Evolutionary conservation across 2,329 filamentous ascomycete genomes (phyloP).

Genomic region (Onygenales sp.): DNA sequence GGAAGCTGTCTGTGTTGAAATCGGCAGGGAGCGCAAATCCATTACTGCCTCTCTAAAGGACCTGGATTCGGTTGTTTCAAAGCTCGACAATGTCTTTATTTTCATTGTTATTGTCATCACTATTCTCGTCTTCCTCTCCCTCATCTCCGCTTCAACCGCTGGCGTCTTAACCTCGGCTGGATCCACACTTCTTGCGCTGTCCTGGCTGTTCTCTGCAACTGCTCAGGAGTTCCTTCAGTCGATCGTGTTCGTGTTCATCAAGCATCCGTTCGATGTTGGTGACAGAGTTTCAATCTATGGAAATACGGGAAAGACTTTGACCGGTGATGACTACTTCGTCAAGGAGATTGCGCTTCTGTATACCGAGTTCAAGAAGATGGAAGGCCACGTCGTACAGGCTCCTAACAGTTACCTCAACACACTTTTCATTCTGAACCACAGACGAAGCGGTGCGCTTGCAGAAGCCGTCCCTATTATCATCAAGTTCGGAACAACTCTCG

Average conservation of each 20-base stretch:
- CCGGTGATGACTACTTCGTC: slow-evolving; percentile 90
- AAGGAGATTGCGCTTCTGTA: slow-evolving; percentile 89
- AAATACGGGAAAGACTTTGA: slow-evolving; percentile 67
- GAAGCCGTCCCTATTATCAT: slow-evolving; percentile 77
- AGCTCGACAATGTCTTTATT: slow-evolving; percentile 80
- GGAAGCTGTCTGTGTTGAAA: slow-evolving; percentile 86
- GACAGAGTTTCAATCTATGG: slow-evolving; percentile 89
- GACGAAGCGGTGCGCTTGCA: slow-evolving; percentile 77
- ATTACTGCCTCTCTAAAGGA: slow-evolving; percentile 93
- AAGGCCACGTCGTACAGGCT: slow-evolving; percentile 90
- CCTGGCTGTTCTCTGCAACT: slow-evolving; percentile 86
- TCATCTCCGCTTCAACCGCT: slow-evolving; percentile 84
- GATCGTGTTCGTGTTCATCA: slow-evolving; percentile 90
- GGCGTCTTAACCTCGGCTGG: slow-evolving; percentile 84
- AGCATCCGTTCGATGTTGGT: slow-evolving; percentile 93
- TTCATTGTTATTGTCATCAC: slow-evolving; percentile 76
- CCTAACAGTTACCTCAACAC: slow-evolving; percentile 90
- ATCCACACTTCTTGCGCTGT: slow-evolving; percentile 76
- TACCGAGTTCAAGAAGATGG: slow-evolving; percentile 98
- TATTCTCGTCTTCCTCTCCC: slow-evolving; percentile 75
- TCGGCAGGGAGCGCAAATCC: slow-evolving; percentile 87
- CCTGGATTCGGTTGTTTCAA: slow-evolving; percentile 83
- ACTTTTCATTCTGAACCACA: slow-evolving; percentile 89
- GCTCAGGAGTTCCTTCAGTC: slow-evolving; percentile 85
- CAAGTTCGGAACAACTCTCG: slow-evolving; percentile 76